Evolutionary conservation across 352 stramenopile species (phyloP).

Genomic region (Phytophthora pluvialis): DNA sequence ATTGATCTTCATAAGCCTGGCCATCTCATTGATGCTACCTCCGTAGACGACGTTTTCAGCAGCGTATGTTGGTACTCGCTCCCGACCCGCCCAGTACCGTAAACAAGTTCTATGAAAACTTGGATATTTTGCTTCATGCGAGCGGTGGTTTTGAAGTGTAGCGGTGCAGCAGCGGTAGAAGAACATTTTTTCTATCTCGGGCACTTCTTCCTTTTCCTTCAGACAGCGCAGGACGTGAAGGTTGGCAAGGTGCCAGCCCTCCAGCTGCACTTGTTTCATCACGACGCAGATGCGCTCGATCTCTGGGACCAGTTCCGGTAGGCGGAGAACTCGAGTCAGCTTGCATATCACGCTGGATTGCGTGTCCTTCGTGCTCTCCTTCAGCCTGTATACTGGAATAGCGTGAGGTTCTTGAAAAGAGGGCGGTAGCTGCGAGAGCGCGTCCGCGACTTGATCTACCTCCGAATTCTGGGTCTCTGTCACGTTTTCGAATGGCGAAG

Average conservation of each 20-base stretch:
- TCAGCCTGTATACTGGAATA: too few relatives aligned
- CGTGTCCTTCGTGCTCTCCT: slow-evolving; percentile 11
- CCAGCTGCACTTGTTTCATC: slow-evolving; percentile 35
- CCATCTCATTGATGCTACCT: background rate
- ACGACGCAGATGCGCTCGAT: slow-evolving; percentile 15
- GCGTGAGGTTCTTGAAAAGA: too few relatives aligned
- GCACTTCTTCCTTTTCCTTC: slow-evolving; percentile 3
- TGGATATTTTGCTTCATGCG: slow-evolving; percentile 6
- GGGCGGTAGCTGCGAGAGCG: too few relatives aligned
- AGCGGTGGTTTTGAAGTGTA: background rate
- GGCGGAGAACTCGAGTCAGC: slow-evolving; percentile 11
- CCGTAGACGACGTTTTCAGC: background rate
- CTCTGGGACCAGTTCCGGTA: slow-evolving; percentile 21
- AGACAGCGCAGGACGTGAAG: slow-evolving; percentile 28
- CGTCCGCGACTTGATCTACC: too few relatives aligned
- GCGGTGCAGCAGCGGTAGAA: slow-evolving; percentile 22
- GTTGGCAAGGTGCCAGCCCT: slow-evolving; percentile 32
- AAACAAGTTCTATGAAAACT: slow-evolving; percentile 14
- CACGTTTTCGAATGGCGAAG: too few relatives aligned
- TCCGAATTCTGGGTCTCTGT: too few relatives aligned
- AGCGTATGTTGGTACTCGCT: too few relatives aligned
- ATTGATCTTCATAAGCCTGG: background rate
- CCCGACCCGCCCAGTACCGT: slow-evolving; percentile 15
- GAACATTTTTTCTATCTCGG: slow-evolving; percentile 5
- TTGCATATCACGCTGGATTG: slow-evolving; percentile 24